Evolutionary conservation across 805 yeast species (phyloP).

Genomic region (Pichia californica): DNA sequence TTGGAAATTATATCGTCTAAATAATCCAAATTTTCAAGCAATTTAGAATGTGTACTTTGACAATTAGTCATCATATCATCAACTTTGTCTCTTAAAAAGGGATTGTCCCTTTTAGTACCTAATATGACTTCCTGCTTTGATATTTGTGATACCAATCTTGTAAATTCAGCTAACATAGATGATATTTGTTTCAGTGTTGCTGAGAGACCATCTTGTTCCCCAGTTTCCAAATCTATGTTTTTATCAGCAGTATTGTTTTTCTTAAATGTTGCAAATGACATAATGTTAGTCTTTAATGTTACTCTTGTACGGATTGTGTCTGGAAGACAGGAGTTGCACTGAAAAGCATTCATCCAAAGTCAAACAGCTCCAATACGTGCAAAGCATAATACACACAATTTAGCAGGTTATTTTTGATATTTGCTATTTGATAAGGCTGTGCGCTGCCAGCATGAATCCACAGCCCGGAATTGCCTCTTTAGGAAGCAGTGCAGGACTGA

Average conservation of each 20-base stretch:
- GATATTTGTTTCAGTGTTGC: conserved; percentile 4
- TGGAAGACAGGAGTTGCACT: no score
- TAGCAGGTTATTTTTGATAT: no score
- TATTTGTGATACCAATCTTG: neutral
- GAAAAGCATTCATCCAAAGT: no score
- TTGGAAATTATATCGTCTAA: conserved; percentile 6
- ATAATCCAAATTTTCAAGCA: conserved; percentile 12
- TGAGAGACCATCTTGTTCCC: neutral
- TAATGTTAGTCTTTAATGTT: neutral
- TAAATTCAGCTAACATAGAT: neutral
- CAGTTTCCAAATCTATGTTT: conserved; percentile 1
- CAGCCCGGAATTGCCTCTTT: no score
- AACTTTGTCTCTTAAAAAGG: conserved; percentile 30
- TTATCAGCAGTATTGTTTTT: neutral
- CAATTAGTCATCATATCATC: conserved; percentile 19
- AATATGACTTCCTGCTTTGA: conserved; percentile 17
- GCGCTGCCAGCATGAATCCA: no score
- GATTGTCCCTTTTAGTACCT: conserved; percentile 47
- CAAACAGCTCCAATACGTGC: no score
- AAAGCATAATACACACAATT: no score
- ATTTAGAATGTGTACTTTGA: conserved; percentile 13
- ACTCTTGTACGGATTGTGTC: no score
- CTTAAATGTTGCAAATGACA: conserved; percentile 7
- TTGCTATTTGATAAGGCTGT: no score
- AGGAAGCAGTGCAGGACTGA: no score